Base-by-base conservation (phyloP, 306 rosid genomes). In the Trifolium subterraneum region DNA sequence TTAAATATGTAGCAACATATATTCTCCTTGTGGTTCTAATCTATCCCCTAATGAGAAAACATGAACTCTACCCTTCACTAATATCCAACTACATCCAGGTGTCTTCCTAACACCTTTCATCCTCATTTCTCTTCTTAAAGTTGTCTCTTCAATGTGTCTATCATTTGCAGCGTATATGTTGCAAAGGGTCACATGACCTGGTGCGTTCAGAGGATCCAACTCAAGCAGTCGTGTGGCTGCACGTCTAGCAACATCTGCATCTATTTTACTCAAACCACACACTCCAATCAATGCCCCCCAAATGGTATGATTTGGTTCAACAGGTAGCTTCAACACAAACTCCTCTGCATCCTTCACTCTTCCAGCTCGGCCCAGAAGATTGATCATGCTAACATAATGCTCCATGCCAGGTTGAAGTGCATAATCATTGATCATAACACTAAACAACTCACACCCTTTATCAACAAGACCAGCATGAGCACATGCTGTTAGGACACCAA, bases 21-120 rank as follows among this genome's bases (percentile, higher is more conserved):
- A 62, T 41, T 76, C 62, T 64, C n/a, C 70, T 33, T 68, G 80
- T 22, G 79, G 62, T 14, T 72, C 64, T 42, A 85, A 51, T 78
- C 72, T 86, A 78, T 87, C 86, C 25, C 92, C 88, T 6, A 87
- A 76, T 22, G 74, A 81, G 76, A 89, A 91, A 27, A 80, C 69
- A 65, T 76, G 74, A 61, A 80, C 87, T 64, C 60, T 70, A 20
- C 91, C 93, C 64, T 80, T 81, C 73, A 89, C 66, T 59, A 69
- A 27, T 72, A 89, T 80, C 97, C 96, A 92, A 80, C 97, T 92
- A 78, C 88, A 88, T 31, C 96, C 96, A 22, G 96, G 93, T 65
- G 64, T 73, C 86, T 92, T 91, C 74, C 79, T 89, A 63, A 89
- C 87, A 44, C 88, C 90, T 77, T 85, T 92, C 70, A 83, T 16